Conservation (phyloP, 257 asterid species). For the Rauvolfia tetraphylla region DNA sequence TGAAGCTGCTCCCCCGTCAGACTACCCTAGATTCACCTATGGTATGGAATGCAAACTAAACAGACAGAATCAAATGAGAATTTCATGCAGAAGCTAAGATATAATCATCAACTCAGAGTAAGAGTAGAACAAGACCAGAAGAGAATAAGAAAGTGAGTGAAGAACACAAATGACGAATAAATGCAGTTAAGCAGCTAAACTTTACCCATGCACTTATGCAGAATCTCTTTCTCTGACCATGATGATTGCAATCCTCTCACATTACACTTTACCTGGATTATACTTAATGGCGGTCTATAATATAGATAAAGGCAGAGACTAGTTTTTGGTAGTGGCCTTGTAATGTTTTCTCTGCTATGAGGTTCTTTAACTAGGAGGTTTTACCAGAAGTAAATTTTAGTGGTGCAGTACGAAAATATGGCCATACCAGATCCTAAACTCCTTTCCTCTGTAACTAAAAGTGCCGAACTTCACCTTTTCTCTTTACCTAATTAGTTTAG, state of each 20-base stretch:
- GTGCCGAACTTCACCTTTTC: not conserved
- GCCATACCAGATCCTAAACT: not conserved
- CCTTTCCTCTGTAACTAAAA: not conserved
- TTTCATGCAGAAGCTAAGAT: too few relatives aligned
- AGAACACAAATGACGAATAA: too few relatives aligned
- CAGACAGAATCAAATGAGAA: too few relatives aligned
- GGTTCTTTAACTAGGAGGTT: not conserved
- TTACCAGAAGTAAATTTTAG: not conserved
- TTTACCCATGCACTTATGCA: too few relatives aligned
- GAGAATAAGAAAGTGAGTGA: too few relatives aligned
- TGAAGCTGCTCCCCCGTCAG: too few relatives aligned
- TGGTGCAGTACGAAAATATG: not conserved
- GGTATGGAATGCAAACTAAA: too few relatives aligned
- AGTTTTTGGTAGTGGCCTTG: not conserved
- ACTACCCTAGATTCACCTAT: too few relatives aligned
- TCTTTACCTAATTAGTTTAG: not conserved
- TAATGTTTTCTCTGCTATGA: not conserved
- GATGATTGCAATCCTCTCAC: not conserved
- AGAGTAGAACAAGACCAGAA: too few relatives aligned
- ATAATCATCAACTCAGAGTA: too few relatives aligned
- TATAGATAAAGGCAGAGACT: not conserved
- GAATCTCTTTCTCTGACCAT: not conserved
- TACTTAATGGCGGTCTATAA: not conserved
- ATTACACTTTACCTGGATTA: not conserved
- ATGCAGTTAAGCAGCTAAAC: too few relatives aligned